A percentile compares a stretch with the other conserved stretches of the same genome.
phyloP scores from a whole-genome alignment of 2,329 filamentous ascomycete species.

The Phaeosphaeriaceae sp. region DNA sequence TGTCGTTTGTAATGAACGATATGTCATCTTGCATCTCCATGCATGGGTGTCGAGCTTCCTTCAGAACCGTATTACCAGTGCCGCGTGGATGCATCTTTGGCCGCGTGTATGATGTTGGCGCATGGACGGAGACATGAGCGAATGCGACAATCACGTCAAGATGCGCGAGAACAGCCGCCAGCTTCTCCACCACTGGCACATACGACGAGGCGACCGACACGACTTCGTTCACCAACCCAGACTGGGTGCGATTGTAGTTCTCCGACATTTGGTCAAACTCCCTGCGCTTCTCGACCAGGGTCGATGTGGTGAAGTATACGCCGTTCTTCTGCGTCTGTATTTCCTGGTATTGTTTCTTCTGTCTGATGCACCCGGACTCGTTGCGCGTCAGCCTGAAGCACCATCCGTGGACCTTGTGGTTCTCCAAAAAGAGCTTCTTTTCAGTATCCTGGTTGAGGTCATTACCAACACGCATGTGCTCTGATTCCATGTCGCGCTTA shows the following conservation, averaged over 20 bases:
- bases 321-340: conserved; percentile 99
- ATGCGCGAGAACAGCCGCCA: conserved; percentile 88
- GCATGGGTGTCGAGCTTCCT: conserved; percentile 93
- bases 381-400: conserved; percentile 92
- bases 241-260: conserved; percentile 95
- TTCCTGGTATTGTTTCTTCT: conserved; percentile 88
- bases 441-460: conserved; percentile 93
- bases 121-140: conserved; percentile 90
- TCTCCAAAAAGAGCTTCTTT: conserved; percentile 98
- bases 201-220: conserved; percentile 94
- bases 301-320: conserved; percentile 93
- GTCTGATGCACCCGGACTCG: conserved; percentile 91
- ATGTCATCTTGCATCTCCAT: conserved; percentile 99
- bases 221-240: conserved; percentile 88
- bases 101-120: conserved; percentile 87
- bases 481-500: conserved; percentile 79
- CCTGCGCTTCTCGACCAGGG: conserved; percentile 78
- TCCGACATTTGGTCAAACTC: conserved; percentile 94
- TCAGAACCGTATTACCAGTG: conserved; percentile 85
- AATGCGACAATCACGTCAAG: conserved; percentile 95
- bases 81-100: conserved; percentile 90
- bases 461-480: conserved; percentile 76
- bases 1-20: conserved; percentile 98
- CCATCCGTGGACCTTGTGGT: conserved; percentile 94
- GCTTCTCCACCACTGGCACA: conserved; percentile 86